Evolutionary conservation across 345 rosid species (phyloP).

Genomic region (Aquilaria yunnanensis): DNA sequence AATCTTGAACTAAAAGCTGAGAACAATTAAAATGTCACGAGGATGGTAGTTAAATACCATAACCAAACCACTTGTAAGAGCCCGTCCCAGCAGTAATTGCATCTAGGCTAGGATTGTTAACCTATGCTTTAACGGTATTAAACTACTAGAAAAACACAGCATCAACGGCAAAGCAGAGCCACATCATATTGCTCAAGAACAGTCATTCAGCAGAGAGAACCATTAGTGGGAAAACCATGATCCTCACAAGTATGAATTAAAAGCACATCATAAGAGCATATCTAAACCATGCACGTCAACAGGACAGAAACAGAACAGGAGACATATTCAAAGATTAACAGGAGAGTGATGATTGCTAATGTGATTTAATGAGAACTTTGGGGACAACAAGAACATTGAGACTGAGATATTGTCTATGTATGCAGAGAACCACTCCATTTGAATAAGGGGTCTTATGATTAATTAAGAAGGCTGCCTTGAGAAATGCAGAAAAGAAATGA

Average conservation of each 20-base stretch:
- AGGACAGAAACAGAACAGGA: neutral
- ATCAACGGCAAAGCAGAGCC: no score
- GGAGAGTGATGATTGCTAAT: slow-evolving; percentile 2
- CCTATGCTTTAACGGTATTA: no score
- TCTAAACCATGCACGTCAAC: no score
- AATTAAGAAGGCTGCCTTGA: slow-evolving; percentile 11
- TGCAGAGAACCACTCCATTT: slow-evolving; percentile 9
- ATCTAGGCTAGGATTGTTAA: neutral
- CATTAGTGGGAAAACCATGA: no score
- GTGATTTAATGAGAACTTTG: neutral
- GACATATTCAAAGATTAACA: neutral
- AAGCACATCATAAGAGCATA: no score
- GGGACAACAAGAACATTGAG: no score
- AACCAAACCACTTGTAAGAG: slow-evolving; percentile 20
- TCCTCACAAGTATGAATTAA: no score
- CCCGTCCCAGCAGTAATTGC: slow-evolving; percentile 19
- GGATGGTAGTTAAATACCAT: slow-evolving; percentile 28
- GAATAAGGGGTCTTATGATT: slow-evolving; percentile 12
- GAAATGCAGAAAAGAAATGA: slow-evolving; percentile 21
- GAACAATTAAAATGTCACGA: slow-evolving; percentile 19
- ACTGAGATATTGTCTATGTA: neutral
- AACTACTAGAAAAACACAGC: no score
- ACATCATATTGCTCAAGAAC: no score
- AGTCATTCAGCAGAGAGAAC: no score
- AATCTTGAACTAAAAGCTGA: slow-evolving; percentile 34